These are phyloP conservation scores for Eucalyptus grandis DNA, from an alignment of 345 rosid genomes.

Conservation along the genomic window DNA sequence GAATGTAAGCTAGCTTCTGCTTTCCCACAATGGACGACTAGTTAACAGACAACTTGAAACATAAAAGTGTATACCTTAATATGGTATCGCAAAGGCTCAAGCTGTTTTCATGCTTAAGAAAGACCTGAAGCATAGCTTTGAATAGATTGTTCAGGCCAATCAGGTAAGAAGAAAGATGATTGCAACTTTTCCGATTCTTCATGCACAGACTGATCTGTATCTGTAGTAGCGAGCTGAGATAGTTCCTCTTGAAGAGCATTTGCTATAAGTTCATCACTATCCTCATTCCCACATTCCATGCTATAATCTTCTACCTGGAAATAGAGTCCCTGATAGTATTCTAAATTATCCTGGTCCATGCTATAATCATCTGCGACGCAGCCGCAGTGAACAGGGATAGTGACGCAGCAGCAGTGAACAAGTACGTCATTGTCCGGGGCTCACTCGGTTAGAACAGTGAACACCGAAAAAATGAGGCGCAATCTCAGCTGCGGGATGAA, in stretches of 20 bases:
- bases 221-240: constrained; percentile 43
- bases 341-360: constrained; percentile 10
- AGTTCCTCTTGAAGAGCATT: constrained; percentile 53
- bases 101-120: background rate
- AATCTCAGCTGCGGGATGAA: too few relatives aligned
- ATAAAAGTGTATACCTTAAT: background rate
- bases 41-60: background rate
- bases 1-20: constrained; percentile 22
- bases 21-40: constrained; percentile 16
- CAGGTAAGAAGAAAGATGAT: constrained; percentile 8
- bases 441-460: too few relatives aligned
- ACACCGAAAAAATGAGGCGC: too few relatives aligned
- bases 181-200: constrained; percentile 16
- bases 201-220: constrained; percentile 11
- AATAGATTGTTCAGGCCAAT: constrained; percentile 27
- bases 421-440: too few relatives aligned
- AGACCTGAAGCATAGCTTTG: constrained; percentile 33
- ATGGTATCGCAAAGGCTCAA: background rate
- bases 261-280: constrained; percentile 45
- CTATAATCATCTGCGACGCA: too few relatives aligned
- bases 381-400: too few relatives aligned
- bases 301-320: constrained; percentile 21
- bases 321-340: constrained; percentile 19
- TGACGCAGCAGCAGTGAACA: too few relatives aligned
- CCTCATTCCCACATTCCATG: constrained; percentile 14